phyloP scores from a whole-genome alignment of 371 early-diverging fungal species.

The Mucor velutinosus region DNA sequence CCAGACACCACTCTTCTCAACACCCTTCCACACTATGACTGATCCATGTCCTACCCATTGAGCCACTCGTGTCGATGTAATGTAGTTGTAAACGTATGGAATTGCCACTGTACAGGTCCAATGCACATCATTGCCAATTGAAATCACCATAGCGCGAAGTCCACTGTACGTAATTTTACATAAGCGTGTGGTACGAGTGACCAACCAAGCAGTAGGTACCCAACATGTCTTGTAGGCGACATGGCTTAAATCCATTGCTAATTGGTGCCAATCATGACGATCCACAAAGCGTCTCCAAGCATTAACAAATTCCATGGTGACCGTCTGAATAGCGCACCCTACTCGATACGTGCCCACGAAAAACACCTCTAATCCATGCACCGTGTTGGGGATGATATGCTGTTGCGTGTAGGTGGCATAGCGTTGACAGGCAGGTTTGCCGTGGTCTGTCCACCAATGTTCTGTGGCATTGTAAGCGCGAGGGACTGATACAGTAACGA shows the following conservation, averaged over 20 bases:
- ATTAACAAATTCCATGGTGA: not conserved
- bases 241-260: constrained; percentile 20
- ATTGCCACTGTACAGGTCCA: constrained; percentile 19
- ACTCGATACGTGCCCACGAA: not conserved
- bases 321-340: not conserved
- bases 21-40: not conserved
- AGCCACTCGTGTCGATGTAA: constrained; percentile 10
- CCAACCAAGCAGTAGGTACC: constrained; percentile 12
- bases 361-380: not conserved
- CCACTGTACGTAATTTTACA: constrained; percentile 23
- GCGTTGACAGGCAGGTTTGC: constrained; percentile 7
- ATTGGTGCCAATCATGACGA: constrained; percentile 33
- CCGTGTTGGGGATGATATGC: not conserved
- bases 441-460: constrained; percentile 30
- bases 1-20: not conserved
- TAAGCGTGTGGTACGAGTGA: constrained; percentile 10
- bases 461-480: constrained; percentile 5
- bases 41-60: not conserved
- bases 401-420: constrained; percentile 1
- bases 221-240: constrained; percentile 19
- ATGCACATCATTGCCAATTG: constrained; percentile 18
- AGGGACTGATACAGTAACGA: constrained; percentile 33
- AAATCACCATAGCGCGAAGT: not conserved
- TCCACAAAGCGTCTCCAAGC: constrained; percentile 27
- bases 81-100: constrained; percentile 12